These are phyloP conservation scores for Metarhizium humberi DNA, from an alignment of 2,329 filamentous ascomycete species.

Conservation along the genomic window DNA sequence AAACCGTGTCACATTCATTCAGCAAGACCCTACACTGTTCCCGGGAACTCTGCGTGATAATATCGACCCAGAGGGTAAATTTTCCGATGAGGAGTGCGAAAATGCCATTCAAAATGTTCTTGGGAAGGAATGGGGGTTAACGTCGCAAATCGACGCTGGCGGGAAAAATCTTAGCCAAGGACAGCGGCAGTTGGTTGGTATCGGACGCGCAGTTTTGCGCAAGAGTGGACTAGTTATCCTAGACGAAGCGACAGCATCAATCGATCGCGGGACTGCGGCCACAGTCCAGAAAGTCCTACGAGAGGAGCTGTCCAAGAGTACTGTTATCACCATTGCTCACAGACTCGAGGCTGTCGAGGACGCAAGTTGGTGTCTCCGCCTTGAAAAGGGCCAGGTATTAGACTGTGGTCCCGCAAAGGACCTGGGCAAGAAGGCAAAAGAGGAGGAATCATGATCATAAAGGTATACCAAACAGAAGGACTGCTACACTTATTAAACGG, in stretches of 20 bases:
- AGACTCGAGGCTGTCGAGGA: conserved; percentile 52
- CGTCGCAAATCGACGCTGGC: conserved; percentile 46
- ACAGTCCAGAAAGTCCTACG: conserved; percentile 49
- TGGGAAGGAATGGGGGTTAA: conserved; percentile 35
- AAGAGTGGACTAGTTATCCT: conserved; percentile 51
- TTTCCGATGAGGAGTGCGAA: conserved; percentile 40
- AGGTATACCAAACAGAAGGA: too few relatives aligned
- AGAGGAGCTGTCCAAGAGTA: conserved; percentile 44
- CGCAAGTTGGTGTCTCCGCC: conserved; percentile 43
- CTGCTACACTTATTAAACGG: too few relatives aligned
- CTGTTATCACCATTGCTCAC: conserved; percentile 59
- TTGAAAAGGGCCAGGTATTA: conserved; percentile 42
- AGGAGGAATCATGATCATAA: background rate
- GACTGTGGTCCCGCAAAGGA: conserved; percentile 33
- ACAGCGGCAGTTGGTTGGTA: conserved; percentile 52
- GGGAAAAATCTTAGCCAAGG: conserved; percentile 55
- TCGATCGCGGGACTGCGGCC: conserved; percentile 49
- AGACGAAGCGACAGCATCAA: conserved; percentile 57
- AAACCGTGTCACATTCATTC: conserved; percentile 51
- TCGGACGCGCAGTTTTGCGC: conserved; percentile 50
- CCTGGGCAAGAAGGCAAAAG: background rate
- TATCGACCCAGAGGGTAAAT: conserved; percentile 57
- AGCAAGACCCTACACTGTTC: conserved; percentile 55
- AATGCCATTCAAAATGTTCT: conserved; percentile 51
- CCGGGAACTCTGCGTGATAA: conserved; percentile 52